These are phyloP conservation scores for Tricladium varicosporioides DNA, from an alignment of 2,329 filamentous ascomycete genomes.

Conservation along the genomic window DNA sequence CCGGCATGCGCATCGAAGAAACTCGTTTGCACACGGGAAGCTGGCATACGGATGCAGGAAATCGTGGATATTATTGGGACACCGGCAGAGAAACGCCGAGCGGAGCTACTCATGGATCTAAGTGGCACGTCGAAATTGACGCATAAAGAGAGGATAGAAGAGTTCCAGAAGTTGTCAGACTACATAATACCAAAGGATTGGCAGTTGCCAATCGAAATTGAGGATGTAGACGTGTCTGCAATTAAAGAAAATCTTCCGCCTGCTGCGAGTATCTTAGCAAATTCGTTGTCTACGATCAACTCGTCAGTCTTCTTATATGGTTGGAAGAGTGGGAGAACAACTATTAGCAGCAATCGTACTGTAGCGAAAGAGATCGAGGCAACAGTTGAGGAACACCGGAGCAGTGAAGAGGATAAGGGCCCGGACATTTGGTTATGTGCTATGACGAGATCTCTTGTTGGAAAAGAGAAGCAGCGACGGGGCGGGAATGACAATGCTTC, in stretches of 20 bases:
- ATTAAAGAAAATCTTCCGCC: slow-evolving; percentile 42
- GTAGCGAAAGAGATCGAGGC: slow-evolving; percentile 61
- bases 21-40: slow-evolving; percentile 61
- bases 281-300: slow-evolving; percentile 58
- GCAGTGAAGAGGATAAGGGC: slow-evolving; percentile 48
- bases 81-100: slow-evolving; percentile 53
- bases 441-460: slow-evolving; percentile 63
- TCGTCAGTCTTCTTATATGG: slow-evolving; percentile 67
- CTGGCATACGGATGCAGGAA: slow-evolving; percentile 60
- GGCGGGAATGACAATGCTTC: not conserved
- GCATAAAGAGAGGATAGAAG: slow-evolving; percentile 28
- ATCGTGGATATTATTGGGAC: slow-evolving; percentile 62
- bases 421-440: slow-evolving; percentile 65
- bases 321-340: slow-evolving; percentile 58
- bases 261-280: slow-evolving; percentile 42
- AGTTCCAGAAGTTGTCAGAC: slow-evolving; percentile 47
- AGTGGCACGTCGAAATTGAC: slow-evolving; percentile 24
- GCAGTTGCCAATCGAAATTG: slow-evolving; percentile 55
- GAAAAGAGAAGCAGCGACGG: slow-evolving; percentile 53
- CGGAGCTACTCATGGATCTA: slow-evolving; percentile 50
- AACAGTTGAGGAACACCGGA: slow-evolving; percentile 51
- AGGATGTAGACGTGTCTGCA: slow-evolving; percentile 43
- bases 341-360: slow-evolving; percentile 64
- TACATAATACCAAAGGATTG: slow-evolving; percentile 52
- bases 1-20: slow-evolving; percentile 52